These are phyloP conservation scores for Pythium sp. DNA, from an alignment of 352 stramenopile species.

Conservation along the genomic window DNA sequence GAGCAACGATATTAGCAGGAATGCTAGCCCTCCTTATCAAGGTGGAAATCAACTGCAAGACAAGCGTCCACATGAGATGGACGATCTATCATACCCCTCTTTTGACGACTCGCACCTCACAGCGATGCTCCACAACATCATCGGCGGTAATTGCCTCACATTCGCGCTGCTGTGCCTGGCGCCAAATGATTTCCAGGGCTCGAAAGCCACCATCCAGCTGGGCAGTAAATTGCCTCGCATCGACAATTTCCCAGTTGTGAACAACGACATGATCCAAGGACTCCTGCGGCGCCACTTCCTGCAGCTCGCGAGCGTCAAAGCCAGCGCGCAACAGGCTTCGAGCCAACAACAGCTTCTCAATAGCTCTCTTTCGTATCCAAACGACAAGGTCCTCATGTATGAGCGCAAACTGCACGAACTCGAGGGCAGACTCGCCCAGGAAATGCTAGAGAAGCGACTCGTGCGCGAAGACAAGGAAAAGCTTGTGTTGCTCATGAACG, in stretches of 20 bases:
- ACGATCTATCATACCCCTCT: slow-evolving; percentile 14
- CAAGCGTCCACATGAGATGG: not conserved
- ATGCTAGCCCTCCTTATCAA: not conserved
- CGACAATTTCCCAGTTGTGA: slow-evolving; percentile 49
- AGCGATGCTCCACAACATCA: slow-evolving; percentile 37
- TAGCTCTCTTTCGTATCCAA: not conserved
- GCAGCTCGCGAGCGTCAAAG: slow-evolving; percentile 10
- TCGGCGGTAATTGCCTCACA: slow-evolving; percentile 55
- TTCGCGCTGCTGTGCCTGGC: slow-evolving; percentile 41
- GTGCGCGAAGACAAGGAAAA: slow-evolving; percentile 56
- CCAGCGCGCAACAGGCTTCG: not conserved
- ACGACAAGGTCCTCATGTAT: slow-evolving; percentile 15
- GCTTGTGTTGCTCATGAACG: slow-evolving; percentile 29
- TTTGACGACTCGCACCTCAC: slow-evolving; percentile 38
- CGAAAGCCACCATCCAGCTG: slow-evolving; percentile 39
- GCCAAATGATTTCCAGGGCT: slow-evolving; percentile 35
- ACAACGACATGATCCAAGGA: slow-evolving; percentile 54
- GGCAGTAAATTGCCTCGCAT: slow-evolving; percentile 27
- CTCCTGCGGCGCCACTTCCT: slow-evolving; percentile 29
- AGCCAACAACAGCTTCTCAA: not conserved
- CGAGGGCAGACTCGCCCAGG: slow-evolving; percentile 36
- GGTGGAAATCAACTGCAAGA: not conserved
- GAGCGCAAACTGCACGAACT: slow-evolving; percentile 38
- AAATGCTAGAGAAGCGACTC: slow-evolving; percentile 37
- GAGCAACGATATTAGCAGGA: not conserved